These are phyloP conservation scores for Teratosphaeria destructans DNA, from an alignment of 2,329 filamentous ascomycete species.

Conservation along the genomic window DNA sequence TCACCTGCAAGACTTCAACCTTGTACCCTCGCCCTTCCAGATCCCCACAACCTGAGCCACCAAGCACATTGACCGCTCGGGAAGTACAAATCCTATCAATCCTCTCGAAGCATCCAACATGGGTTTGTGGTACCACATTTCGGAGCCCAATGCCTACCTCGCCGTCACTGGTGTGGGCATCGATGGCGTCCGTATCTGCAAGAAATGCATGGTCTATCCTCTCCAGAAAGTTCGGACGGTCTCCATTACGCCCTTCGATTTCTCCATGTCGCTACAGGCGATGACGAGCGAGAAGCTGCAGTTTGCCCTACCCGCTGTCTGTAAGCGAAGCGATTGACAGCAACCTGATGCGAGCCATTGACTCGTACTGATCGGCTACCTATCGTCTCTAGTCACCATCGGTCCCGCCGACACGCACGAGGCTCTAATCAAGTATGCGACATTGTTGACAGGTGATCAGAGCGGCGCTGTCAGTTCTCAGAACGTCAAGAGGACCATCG, in stretches of 20 bases:
- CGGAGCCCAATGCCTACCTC: conserved; percentile 67
- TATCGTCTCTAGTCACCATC: conserved; percentile 59
- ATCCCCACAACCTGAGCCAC: not conserved
- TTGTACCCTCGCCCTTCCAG: not conserved
- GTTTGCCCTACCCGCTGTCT: conserved; percentile 59
- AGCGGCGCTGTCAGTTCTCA: conserved; percentile 31
- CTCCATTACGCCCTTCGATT: conserved; percentile 55
- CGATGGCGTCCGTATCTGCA: conserved; percentile 63
- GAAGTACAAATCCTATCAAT: not conserved
- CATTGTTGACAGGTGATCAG: conserved; percentile 58
- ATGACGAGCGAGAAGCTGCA: conserved; percentile 87
- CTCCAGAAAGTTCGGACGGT: conserved; percentile 47
- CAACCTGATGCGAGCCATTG: too few relatives aligned
- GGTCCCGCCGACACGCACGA: conserved; percentile 64
- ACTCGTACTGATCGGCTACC: too few relatives aligned
- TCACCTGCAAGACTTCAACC: not conserved
- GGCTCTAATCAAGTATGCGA: conserved; percentile 70
- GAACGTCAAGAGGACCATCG: conserved; percentile 26
- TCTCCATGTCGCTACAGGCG: conserved; percentile 70
- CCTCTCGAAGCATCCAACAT: not conserved
- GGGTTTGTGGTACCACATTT: conserved; percentile 42
- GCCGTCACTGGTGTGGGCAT: conserved; percentile 53
- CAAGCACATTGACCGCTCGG: not conserved
- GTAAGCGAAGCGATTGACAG: too few relatives aligned
- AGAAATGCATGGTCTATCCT: conserved; percentile 60